phyloP scores from a whole-genome alignment of 2,329 filamentous ascomycete genomes.

The Cladophialophora bantiana region DNA sequence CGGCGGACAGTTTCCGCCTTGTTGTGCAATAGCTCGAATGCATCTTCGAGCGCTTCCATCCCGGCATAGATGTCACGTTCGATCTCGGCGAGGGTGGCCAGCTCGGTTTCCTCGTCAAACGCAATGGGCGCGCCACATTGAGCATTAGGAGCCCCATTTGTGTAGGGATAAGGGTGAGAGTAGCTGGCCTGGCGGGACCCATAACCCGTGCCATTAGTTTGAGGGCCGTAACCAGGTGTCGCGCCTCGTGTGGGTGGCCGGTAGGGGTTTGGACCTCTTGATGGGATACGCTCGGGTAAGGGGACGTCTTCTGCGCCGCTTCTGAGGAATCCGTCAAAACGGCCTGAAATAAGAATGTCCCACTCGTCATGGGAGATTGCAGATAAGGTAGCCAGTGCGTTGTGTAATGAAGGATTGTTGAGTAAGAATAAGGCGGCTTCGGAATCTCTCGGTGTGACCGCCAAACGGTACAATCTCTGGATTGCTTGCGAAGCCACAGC shows the following conservation, averaged over 20 bases:
- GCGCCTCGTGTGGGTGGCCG: constrained; percentile 41
- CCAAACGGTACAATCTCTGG: constrained; percentile 82
- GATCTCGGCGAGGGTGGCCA: constrained; percentile 85
- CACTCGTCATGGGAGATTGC: constrained; percentile 93
- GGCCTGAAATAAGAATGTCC: constrained; percentile 92
- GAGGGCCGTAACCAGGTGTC: constrained; percentile 44
- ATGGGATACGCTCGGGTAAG: constrained; percentile 25
- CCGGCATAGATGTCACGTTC: constrained; percentile 91
- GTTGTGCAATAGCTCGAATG: constrained; percentile 88
- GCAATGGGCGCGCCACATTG: constrained; percentile 78
- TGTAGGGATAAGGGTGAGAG: constrained; percentile 57
- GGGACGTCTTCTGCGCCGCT: constrained; percentile 76
- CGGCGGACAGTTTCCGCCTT: constrained; percentile 82
- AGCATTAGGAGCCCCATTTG: constrained; percentile 47
- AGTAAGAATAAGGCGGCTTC: constrained; percentile 86
- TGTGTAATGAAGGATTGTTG: constrained; percentile 80
- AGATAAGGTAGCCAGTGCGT: constrained; percentile 83
- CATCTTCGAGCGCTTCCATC: constrained; percentile 94
- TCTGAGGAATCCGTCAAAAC: constrained; percentile 95
- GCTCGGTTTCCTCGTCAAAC: constrained; percentile 92
- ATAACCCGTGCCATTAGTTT: constrained; percentile 54
- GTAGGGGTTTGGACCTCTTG: constrained; percentile 39
- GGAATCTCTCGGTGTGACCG: constrained; percentile 77
- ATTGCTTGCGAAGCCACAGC: constrained; percentile 77
- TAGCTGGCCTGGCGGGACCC: constrained; percentile 50